These are phyloP conservation scores for Saccharomyces eubayanus DNA, from an alignment of 805 yeast species.

Conservation along the genomic window DNA sequence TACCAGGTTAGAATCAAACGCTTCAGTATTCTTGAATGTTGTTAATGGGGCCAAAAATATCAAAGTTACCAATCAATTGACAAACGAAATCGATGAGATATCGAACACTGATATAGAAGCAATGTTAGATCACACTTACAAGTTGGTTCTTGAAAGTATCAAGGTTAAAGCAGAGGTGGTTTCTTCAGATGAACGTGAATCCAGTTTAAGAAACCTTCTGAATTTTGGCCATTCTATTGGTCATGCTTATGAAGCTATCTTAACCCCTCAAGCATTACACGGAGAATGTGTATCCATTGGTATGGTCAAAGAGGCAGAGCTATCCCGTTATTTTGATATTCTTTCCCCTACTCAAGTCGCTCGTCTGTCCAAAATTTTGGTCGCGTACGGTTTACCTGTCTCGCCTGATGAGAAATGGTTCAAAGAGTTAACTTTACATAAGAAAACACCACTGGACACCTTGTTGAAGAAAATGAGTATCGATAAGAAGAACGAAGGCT, in stretches of 20 bases:
- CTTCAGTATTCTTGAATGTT: slow-evolving; percentile 59
- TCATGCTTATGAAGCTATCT: slow-evolving; percentile 95
- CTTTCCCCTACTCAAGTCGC: slow-evolving; percentile 91
- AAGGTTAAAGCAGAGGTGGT: slow-evolving; percentile 92
- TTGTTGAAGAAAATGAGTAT: slow-evolving; percentile 82
- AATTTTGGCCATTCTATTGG: slow-evolving; percentile 97
- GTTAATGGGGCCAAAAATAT: slow-evolving; percentile 36
- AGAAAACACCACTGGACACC: slow-evolving; percentile 66
- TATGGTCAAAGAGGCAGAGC: slow-evolving; percentile 88
- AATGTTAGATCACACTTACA: slow-evolving; percentile 65
- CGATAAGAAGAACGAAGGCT: slow-evolving; percentile 94
- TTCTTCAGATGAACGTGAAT: slow-evolving; percentile 87
- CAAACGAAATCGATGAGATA: slow-evolving; percentile 33
- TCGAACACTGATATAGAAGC: slow-evolving; percentile 54
- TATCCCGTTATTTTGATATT: slow-evolving; percentile 84
- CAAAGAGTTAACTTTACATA: slow-evolving; percentile 57
- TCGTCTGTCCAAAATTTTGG: slow-evolving; percentile 70
- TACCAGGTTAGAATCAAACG: slow-evolving; percentile 69
- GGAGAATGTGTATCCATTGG: slow-evolving; percentile 99
- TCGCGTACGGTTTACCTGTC: slow-evolving; percentile 80
- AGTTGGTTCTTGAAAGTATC: slow-evolving; percentile 77
- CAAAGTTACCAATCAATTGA: slow-evolving; percentile 10
- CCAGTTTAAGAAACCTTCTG: slow-evolving; percentile 82
- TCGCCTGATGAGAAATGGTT: slow-evolving; percentile 66
- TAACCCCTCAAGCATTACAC: slow-evolving; percentile 92